Percentiles rank a stretch among this genome's conserved stretches.
Evolutionary conservation across 495 filamentous ascomycete genomes (phyloP).

Genomic region (Hypomontagnella monticulosa): DNA sequence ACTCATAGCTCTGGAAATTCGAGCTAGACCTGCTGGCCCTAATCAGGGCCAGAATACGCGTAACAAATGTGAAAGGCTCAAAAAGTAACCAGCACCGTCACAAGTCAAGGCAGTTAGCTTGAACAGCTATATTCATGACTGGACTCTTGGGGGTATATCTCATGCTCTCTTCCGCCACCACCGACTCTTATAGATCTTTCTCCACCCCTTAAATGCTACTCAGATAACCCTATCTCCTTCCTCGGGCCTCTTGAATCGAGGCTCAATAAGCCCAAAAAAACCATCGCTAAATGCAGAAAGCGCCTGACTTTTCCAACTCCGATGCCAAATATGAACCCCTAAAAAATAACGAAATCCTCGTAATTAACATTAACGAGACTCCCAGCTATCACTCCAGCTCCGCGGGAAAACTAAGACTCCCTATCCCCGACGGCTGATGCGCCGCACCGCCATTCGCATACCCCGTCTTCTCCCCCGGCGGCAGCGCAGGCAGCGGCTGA

Average conservation of each 20-base stretch:
- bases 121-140: neutral
- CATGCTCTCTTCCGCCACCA: neutral
- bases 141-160: slow-evolving; percentile 25
- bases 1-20: too few relatives aligned
- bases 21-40: too few relatives aligned
- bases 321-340: neutral
- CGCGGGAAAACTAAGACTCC: slow-evolving; percentile 12
- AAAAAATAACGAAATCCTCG: neutral
- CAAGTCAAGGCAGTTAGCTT: neutral
- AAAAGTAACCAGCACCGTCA: neutral
- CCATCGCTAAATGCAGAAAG: neutral
- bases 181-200: neutral
- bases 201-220: neutral
- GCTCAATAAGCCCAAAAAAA: too few relatives aligned
- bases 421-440: neutral
- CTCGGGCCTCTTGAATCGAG: neutral
- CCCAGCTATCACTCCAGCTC: slow-evolving; percentile 28
- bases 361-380: neutral
- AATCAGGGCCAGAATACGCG: too few relatives aligned
- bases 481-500: neutral
- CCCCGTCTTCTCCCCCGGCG: neutral
- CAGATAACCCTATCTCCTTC: neutral
- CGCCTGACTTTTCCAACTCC: neutral
- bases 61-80: too few relatives aligned
- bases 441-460: too few relatives aligned